phyloP scores from a whole-genome alignment of 106 monocot genomes.

The Chionographis japonica region DNA sequence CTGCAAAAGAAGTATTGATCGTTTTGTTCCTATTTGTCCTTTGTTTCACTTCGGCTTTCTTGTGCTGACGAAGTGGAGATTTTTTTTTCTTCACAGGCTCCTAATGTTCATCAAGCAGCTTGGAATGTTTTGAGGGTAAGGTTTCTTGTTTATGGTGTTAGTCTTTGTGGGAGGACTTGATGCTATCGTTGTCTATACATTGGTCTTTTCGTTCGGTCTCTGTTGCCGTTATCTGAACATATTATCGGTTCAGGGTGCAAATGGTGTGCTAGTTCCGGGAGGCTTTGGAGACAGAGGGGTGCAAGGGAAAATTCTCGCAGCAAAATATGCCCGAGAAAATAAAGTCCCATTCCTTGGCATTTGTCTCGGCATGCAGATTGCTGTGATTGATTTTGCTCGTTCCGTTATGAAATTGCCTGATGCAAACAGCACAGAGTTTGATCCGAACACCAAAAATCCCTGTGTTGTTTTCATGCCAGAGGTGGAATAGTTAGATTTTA shows the following conservation, averaged over 20 bases:
- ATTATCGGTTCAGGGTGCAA: conserved; percentile 54
- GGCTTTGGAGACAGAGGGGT: conserved; percentile 97
- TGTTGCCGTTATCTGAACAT: background rate
- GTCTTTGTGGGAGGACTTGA: background rate
- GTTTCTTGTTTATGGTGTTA: background rate
- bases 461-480: conserved; percentile 97
- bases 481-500: conserved; percentile 19
- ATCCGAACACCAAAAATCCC: conserved; percentile 58
- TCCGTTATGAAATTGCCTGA: conserved; percentile 65
- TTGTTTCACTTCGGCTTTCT: conserved; percentile 1
- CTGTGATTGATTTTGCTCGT: conserved; percentile 85
- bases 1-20: conserved; percentile 36
- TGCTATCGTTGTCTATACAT: background rate
- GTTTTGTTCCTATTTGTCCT: background rate
- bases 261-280: conserved; percentile 91
- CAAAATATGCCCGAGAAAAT: conserved; percentile 86
- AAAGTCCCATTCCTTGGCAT: conserved; percentile 75
- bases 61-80: background rate
- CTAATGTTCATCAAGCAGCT: conserved; percentile 59
- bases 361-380: conserved; percentile 94
- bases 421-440: conserved; percentile 93
- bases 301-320: conserved; percentile 85
- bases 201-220: background rate
- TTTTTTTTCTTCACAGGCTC: conserved; percentile 36
- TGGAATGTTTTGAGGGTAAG: conserved; percentile 84